phyloP scores from a whole-genome alignment of 2,329 filamentous ascomycete genomes.

The Microsporum audouinii region DNA sequence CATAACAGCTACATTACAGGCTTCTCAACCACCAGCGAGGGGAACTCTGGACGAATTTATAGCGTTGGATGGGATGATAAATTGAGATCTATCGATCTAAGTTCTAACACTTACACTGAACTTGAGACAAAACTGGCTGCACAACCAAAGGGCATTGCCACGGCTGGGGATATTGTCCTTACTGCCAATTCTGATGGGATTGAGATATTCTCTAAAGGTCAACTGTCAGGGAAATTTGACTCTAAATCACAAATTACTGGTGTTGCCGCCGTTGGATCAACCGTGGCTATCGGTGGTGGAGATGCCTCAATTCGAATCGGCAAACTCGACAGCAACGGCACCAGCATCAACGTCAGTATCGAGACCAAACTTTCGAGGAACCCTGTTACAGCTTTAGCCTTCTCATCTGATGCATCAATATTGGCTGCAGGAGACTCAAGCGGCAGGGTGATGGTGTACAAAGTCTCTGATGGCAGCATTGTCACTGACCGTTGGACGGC shows the following conservation, averaged over 20 bases:
- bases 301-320: constrained; percentile 68
- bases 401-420: constrained; percentile 64
- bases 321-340: constrained; percentile 45
- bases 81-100: constrained; percentile 64
- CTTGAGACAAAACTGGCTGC: constrained; percentile 55
- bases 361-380: constrained; percentile 59
- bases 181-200: constrained; percentile 52
- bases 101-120: constrained; percentile 63
- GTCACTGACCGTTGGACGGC: constrained; percentile 70
- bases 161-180: constrained; percentile 42
- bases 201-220: constrained; percentile 47
- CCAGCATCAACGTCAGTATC: constrained; percentile 46
- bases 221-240: constrained; percentile 48
- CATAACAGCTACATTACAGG: constrained; percentile 81
- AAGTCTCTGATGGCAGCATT: constrained; percentile 53
- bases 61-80: constrained; percentile 93
- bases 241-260: constrained; percentile 56
- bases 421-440: constrained; percentile 72
- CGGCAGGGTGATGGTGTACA: constrained; percentile 80
- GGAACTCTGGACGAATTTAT: constrained; percentile 51
- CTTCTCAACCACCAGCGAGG: constrained; percentile 47
- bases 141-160: constrained; percentile 66
- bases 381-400: constrained; percentile 66
- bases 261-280: constrained; percentile 56
- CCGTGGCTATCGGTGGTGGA: constrained; percentile 65